Evolutionary conservation across 805 yeast genomes (phyloP), one percentile per base, ranked within the genome.

Genomic region (Debaryomyces tyrocola): DNA sequence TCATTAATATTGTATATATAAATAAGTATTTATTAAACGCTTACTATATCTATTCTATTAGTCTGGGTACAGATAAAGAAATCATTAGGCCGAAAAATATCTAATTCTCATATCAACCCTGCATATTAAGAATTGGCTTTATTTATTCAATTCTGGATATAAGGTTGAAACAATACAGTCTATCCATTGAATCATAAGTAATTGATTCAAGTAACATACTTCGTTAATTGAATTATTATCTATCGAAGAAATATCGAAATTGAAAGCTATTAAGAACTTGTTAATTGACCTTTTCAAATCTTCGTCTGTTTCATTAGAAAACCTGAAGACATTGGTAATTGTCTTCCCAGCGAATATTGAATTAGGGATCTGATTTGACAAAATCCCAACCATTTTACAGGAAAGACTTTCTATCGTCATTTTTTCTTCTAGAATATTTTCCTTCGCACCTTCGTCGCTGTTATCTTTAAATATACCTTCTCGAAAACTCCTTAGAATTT

Each of bases 141-240:
- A 31, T 31, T 31, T 31, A 10, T n/a, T 20, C 20, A 61, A 36
- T 41, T 62, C 66, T 1, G 69, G 68, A 43, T 61, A 66, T 31
- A 62, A 27, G 27, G 46, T 41, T 27, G 47, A 51, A 20, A 60
- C 40, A 12, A 64, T 20, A 31, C 55, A 49, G 49, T 66, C 70
- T 8, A 66, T 28, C 9, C 59, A 21, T 18, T 55, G 47, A 17
- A 62, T 41, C 2, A 58, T 48, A 2, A 64, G 48, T 17, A 64
- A 49, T 45, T 45, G 43, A 53, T 66, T 66, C 40, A 59, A 37
- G 6, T 47, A 51, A 34, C 56, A 53, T 3, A 43, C 12, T 11
- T 49, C 50, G 12, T 45, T 37, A 6, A 42, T 18, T 3, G 29
- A n/a, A 11, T 43, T 37, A 7, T 34, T 29, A 29, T 47, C 40